A percentile compares a stretch with the other conserved stretches of the same genome.
phyloP scores from a whole-genome alignment of 2,329 filamentous ascomycete species.

The Fusarium irregulare region DNA sequence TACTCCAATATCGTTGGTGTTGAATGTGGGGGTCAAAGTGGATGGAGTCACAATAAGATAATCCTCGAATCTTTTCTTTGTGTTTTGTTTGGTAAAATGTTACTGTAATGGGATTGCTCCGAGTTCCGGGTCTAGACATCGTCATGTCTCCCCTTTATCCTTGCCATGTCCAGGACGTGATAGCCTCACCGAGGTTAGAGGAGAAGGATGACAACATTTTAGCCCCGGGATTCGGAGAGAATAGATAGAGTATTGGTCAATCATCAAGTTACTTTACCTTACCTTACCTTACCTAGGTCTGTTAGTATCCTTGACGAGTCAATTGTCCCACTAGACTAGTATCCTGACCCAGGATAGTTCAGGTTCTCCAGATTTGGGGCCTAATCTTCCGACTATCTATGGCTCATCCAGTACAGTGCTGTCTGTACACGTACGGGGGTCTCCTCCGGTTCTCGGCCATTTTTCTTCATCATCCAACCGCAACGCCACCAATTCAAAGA shows the following conservation, averaged over 20 bases:
- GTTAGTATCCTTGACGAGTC: conserved; percentile 1
- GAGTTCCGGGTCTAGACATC: not conserved
- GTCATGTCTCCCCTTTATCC: not conserved
- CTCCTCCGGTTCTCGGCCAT: conserved; percentile 39
- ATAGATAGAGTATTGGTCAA: not conserved
- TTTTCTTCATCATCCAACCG: conserved; percentile 23
- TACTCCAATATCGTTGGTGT: conserved; percentile 18
- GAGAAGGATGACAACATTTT: not conserved
- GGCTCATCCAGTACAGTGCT: conserved; percentile 10
- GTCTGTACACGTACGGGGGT: not conserved
- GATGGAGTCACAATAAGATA: conserved; percentile 11
- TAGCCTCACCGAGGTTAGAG: not conserved
- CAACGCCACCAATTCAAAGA: conserved; percentile 27
- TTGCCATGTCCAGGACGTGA: not conserved
- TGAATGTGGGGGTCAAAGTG: conserved; percentile 19
- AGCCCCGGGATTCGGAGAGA: not conserved
- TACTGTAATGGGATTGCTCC: not conserved
- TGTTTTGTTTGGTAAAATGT: not conserved
- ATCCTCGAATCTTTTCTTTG: conserved; percentile 4
- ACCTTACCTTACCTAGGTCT: not conserved
- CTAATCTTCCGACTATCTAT: not conserved
- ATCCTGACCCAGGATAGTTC: not conserved
- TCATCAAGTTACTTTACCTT: not conserved
- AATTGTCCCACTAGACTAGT: conserved; percentile 23
- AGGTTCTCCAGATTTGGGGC: conserved; percentile 9